Percentiles rank a stretch among this genome's conserved stretches.
Conservation (phyloP, 768 basidiomycete species). For the Leccinum broughii region DNA sequence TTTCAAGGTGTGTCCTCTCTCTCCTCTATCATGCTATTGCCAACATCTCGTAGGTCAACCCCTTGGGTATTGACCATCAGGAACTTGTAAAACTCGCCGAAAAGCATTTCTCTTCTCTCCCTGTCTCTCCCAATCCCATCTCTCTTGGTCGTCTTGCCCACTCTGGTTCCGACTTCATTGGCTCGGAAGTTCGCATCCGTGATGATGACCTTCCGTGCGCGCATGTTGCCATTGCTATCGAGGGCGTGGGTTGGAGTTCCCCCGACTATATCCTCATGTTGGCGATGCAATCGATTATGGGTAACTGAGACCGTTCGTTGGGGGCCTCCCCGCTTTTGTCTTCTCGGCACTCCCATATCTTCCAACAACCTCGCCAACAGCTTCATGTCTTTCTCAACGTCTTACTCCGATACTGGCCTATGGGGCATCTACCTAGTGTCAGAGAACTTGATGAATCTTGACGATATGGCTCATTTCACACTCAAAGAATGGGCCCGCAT, state of each 20-base stretch:
- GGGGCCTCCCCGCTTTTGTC: slow-evolving; percentile 88
- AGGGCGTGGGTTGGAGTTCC: slow-evolving; percentile 96
- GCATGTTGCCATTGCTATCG: slow-evolving; percentile 95
- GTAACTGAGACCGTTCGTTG: slow-evolving; percentile 98
- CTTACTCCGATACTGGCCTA: slow-evolving; percentile 96
- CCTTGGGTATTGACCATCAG: slow-evolving; percentile 89
- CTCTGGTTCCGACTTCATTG: slow-evolving; percentile 79
- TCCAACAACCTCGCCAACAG: slow-evolving; percentile 96
- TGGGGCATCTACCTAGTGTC: slow-evolving; percentile 98
- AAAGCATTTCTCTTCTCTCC: slow-evolving; percentile 88
- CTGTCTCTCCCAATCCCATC: slow-evolving; percentile 84
- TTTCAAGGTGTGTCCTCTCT: slow-evolving; percentile 71
- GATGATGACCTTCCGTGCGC: slow-evolving; percentile 89
- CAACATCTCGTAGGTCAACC: slow-evolving; percentile 67
- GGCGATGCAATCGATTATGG: slow-evolving; percentile 96
- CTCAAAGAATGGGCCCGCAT: slow-evolving; percentile 95
- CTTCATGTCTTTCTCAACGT: slow-evolving; percentile 99
- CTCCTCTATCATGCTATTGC: slow-evolving; percentile 7
- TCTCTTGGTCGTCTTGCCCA: slow-evolving; percentile 81
- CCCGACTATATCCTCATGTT: slow-evolving; percentile 99
- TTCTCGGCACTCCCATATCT: slow-evolving; percentile 85
- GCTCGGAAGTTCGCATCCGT: slow-evolving; percentile 92
- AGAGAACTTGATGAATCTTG: slow-evolving; percentile 92
- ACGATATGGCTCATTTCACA: slow-evolving; percentile 93
- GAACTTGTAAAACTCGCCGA: slow-evolving; percentile 94